Conservation (phyloP, 2,329 filamentous ascomycete genomes). For the Aspergillus bombycis region DNA sequence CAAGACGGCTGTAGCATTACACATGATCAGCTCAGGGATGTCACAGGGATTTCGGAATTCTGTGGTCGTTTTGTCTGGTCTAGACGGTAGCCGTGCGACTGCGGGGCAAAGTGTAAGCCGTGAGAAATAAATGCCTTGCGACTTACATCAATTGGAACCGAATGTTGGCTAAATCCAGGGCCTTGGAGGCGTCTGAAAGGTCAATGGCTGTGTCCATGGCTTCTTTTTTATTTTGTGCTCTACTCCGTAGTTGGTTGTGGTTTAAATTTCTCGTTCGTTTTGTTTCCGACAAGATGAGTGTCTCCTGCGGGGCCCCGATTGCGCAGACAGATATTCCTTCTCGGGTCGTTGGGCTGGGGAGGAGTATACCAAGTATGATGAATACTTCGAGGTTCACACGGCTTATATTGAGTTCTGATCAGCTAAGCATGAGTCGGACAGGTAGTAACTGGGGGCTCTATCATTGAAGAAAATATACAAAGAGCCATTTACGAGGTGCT, state of each 20-base stretch:
- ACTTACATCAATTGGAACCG: constrained; percentile 89
- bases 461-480: neutral
- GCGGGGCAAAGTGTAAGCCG: constrained; percentile 12
- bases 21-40: constrained; percentile 5
- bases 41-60: neutral
- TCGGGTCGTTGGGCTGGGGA: neutral
- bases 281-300: neutral
- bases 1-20: constrained; percentile 70
- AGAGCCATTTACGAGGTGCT: neutral
- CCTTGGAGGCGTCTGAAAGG: constrained; percentile 79
- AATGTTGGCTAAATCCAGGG: constrained; percentile 87
- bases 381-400: neutral
- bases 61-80: constrained; percentile 5
- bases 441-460: neutral
- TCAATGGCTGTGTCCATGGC: constrained; percentile 90
- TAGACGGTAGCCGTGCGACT: constrained; percentile 1
- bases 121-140: neutral
- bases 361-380: neutral
- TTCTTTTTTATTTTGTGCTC: neutral
- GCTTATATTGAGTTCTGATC: neutral
- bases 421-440: neutral
- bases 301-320: neutral
- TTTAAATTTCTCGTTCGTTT: neutral
- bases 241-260: neutral
- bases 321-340: neutral